Evolutionary conservation across 352 stramenopile species (phyloP), one percentile per base, ranked within the genome.

Genomic region (Pythium aristosporum): DNA sequence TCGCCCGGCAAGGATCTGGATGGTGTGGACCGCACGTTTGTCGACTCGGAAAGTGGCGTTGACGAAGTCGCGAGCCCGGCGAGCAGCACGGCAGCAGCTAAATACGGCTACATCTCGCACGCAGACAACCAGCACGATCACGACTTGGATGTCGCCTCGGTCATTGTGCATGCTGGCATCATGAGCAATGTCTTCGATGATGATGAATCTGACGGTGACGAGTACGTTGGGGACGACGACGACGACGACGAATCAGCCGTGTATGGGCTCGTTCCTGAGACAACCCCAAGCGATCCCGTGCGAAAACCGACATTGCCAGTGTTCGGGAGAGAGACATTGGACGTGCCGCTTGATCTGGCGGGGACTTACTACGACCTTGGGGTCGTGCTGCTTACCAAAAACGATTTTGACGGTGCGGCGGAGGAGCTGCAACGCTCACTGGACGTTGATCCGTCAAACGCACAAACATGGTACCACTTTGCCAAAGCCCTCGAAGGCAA

Each of bases 401-500:
- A 69, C 21, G 74, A 86, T 46, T 87, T 77, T 57, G 60, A 21
- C 0, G 60, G 57, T 12, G 82, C 82, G 5, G 70, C 68, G 2
- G 34, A 60, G 3, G 76, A 78, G 47, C 72, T 91, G 23, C 72
- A 80, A 37, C 73, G 75, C 20, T 75, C 75, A 7, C 55, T 87
- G 12, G 61, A 74, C 16, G 50, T 89, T 8, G 61, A 87, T 28
- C 25, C 56, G 9, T 48, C 65, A 11, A 78, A 84, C 30, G 73
- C 78, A 4, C 57, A 59, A 6, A 48, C 68, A n/a, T 88, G 77
- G 77, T 80, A 83, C 41, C 67, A 87, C 47, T 68, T 88, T 41
- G 82, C 82, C 13, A 91, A 82, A 62, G 82, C 79, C 20, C 48
- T 89, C n/a, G 82, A 91, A 47, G 75, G 72, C 0, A 64, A 65